Base-by-base conservation (phyloP, 176 grass and related monocot genomes). In the Dendrocalamus sinicus region DNA sequence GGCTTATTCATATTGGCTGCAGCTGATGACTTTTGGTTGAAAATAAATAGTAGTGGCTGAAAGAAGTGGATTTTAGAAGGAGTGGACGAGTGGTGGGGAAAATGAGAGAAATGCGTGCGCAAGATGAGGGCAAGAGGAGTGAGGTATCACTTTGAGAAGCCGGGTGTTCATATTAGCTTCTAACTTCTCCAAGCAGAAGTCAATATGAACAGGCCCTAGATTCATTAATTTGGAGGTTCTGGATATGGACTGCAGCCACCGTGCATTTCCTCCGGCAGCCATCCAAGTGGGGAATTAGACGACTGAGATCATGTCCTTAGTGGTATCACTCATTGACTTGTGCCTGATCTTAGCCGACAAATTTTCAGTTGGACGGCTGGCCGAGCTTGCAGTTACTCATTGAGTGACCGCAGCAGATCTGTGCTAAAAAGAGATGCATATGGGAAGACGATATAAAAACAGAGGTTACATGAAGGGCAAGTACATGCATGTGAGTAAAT, bases 401-500 rank as follows among this genome's bases (percentile, higher is more conserved):
- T 12, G n/a, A 67, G 7, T 44, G 72, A 55, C 61, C 2, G 17
- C 5, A 12, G 54, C 20, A 78, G 86, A 70, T 39, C 35, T 41
- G 8, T 84, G 23, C 10, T 66, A 24, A 84, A 30, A 44, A 74
- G 37, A 79, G 72, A 64, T 51, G 48, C 24, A 66, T 72, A 58
- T 86, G 72, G 35, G 22, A 82, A 51, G 24, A 24, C 20, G 14
- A 15, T 77, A 75, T 75, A 83, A 77, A 35, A 45, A 43, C 64
- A 55, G 30, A 66, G 22, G 57, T 44, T 19, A 54, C 17, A 67
- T 79, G 67, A 64, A 58, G 73, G 66, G 53, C 43, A 41, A 67
- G 57, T 73, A 66, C 81, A 67, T 76, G 57, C 79, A 86, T 84
- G 80, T 91, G 80, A 69, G 70, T 87, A 84, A 69, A 83, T 87